A percentile compares a stretch with the other conserved stretches of the same genome.
Conservation (phyloP, 108 stramenopile genomes). For the Fragilaria crotonensis region DNA sequence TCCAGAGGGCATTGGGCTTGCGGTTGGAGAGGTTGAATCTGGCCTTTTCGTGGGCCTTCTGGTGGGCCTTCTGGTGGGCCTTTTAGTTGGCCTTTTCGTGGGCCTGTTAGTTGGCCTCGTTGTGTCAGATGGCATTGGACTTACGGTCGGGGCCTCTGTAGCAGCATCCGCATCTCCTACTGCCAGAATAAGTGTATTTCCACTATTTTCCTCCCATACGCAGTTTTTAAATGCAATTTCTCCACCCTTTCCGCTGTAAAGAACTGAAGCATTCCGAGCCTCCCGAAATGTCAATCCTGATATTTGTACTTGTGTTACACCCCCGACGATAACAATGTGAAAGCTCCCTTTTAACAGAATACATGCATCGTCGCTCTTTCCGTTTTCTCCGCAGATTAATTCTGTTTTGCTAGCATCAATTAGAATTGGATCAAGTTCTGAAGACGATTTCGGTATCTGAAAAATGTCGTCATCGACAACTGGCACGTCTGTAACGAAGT, state of each 20-base stretch:
- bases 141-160: no score
- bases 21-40: not conserved
- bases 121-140: no score
- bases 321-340: not conserved
- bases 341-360: not conserved
- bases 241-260: not conserved
- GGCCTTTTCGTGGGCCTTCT: no score
- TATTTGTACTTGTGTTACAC: not conserved
- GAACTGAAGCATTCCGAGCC: not conserved
- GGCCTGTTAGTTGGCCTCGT: not conserved
- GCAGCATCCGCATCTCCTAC: not conserved
- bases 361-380: not conserved
- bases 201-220: not conserved
- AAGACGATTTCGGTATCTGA: not conserved
- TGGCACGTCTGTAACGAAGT: not conserved
- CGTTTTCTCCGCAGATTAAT: not conserved
- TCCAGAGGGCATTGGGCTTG: not conserved
- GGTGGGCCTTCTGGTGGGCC: no score
- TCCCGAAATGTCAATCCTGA: slow-evolving; percentile 1
- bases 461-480: not conserved
- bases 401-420: not conserved
- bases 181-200: not conserved
- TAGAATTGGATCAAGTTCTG: slow-evolving; percentile 1
- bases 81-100: not conserved
- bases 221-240: not conserved